phyloP scores from a whole-genome alignment of 352 stramenopile genomes.

The Phytopythium vexans region DNA sequence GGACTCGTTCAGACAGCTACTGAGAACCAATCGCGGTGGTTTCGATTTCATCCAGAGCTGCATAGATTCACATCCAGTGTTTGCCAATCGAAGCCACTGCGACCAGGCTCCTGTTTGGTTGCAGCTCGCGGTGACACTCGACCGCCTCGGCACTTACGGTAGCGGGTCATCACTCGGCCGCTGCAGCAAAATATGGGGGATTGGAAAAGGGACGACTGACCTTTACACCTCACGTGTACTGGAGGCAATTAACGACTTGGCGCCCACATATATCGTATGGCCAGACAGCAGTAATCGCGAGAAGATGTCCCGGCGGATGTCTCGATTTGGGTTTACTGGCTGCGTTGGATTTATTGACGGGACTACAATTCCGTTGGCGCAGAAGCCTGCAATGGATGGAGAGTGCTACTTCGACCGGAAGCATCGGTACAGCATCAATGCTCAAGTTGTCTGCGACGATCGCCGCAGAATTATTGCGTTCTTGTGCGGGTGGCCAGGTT shows the following conservation, averaged over 20 bases:
- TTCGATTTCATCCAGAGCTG: too few species aligned
- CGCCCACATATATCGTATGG: neutral
- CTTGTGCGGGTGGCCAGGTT: conserved; percentile 11
- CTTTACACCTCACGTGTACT: conserved; percentile 5
- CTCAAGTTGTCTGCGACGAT: conserved; percentile 17
- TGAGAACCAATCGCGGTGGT: too few species aligned
- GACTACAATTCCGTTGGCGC: conserved; percentile 7
- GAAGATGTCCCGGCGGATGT: conserved; percentile 4
- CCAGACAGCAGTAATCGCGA: neutral
- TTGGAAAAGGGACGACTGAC: conserved; percentile 7
- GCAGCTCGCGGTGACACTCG: conserved; percentile 4
- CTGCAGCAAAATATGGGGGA: neutral
- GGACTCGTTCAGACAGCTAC: too few species aligned
- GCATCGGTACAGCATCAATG: conserved; percentile 12
- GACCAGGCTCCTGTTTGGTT: conserved; percentile 7
- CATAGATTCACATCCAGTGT: too few species aligned
- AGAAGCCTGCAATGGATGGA: conserved; percentile 8
- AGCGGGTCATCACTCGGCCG: conserved; percentile 3
- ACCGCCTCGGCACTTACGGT: conserved; percentile 6
- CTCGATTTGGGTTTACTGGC: neutral
- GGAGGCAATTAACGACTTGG: neutral
- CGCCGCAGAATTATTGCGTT: conserved; percentile 10
- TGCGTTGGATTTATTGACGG: conserved; percentile 15
- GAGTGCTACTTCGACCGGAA: conserved; percentile 15
- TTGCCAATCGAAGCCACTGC: neutral